These are phyloP conservation scores for Clausena lansium DNA, from an alignment of 345 rosid genomes.

Conservation along the genomic window DNA sequence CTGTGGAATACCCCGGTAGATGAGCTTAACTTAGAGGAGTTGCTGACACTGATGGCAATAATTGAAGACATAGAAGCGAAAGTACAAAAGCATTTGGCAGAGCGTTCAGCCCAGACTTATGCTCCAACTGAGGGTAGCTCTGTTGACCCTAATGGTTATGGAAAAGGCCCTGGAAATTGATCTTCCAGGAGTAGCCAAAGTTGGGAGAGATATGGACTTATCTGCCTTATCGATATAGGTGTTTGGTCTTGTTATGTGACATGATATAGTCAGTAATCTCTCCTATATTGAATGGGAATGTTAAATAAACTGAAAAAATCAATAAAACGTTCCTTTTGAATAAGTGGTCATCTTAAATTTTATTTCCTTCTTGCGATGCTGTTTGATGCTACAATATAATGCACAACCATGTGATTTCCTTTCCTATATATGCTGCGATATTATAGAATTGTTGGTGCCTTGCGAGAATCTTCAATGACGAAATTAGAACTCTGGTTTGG, in stretches of 20 bases:
- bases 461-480: not conserved
- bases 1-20: slow-evolving; percentile 3
- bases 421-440: not conserved
- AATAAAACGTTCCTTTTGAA: not conserved
- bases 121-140: not conserved
- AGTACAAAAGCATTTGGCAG: not conserved
- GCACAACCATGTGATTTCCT: not conserved
- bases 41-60: not conserved
- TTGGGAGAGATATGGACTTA: not conserved
- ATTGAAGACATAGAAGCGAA: not conserved
- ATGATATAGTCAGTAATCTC: not conserved
- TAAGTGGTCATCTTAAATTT: not conserved
- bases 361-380: not conserved
- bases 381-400: not conserved
- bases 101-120: not conserved
- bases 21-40: slow-evolving; percentile 15
- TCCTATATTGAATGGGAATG: not conserved
- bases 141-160: slow-evolving; percentile 1
- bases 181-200: not conserved
- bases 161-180: not conserved
- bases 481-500: not conserved
- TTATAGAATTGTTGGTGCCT: not conserved
- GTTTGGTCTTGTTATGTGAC: slow-evolving; percentile 1
- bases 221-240: not conserved
- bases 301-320: not conserved